These are phyloP conservation scores for Iberis amara DNA, from an alignment of 441 rosid genomes.

Conservation along the genomic window DNA sequence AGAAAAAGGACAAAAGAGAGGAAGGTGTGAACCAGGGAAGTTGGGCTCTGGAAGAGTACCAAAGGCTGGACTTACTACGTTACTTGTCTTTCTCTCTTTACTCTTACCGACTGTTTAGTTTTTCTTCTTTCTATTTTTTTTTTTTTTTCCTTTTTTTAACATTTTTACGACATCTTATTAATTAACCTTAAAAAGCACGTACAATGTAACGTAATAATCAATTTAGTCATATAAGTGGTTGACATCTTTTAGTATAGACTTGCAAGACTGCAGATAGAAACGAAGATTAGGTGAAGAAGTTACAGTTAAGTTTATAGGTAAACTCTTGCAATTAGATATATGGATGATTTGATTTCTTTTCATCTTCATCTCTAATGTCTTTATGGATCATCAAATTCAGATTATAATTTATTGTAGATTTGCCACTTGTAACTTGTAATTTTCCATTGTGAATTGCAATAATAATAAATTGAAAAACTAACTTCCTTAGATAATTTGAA, in stretches of 20 bases:
- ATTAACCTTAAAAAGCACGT: too few species aligned
- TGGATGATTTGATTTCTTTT: conserved; percentile 13
- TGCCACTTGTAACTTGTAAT: conserved; percentile 28
- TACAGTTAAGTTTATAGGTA: background rate
- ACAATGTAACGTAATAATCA: too few species aligned
- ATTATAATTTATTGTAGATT: conserved; percentile 1
- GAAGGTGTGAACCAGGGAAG: conserved; percentile 32
- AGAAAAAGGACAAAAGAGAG: conserved; percentile 24
- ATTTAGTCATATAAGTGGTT: too few species aligned
- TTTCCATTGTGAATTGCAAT: too few species aligned
- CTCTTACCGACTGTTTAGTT: conserved; percentile 22
- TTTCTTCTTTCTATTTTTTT: background rate
- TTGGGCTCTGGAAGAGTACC: conserved; percentile 29
- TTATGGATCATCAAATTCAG: conserved; percentile 14
- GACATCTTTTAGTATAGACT: too few species aligned
- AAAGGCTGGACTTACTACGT: conserved; percentile 22
- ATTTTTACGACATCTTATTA: too few species aligned
- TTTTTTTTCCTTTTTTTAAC: background rate
- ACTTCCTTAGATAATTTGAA: conserved; percentile 22
- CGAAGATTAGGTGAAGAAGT: too few species aligned
- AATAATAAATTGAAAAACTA: background rate
- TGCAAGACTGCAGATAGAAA: too few species aligned
- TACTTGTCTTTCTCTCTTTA: conserved; percentile 11
- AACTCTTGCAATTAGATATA: background rate
- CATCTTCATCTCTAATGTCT: conserved; percentile 13